phyloP scores from a whole-genome alignment of 1,284 basidiomycete genomes.

The Cutaneotrichosporon cyanovorans region DNA sequence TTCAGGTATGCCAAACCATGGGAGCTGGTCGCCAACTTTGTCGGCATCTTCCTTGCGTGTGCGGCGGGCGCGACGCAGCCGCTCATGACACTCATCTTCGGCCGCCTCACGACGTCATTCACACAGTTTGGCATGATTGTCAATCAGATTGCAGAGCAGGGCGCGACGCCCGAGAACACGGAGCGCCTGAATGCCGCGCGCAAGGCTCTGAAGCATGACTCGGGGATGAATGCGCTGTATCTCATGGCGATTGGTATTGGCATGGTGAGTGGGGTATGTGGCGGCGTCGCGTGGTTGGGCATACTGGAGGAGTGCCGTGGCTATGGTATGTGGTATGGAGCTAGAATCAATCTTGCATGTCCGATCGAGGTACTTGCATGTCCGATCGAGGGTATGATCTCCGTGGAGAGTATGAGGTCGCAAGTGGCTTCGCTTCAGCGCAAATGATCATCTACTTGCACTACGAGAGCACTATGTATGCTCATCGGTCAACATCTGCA shows the following conservation, averaged over 20 bases:
- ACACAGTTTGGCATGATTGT: constrained; percentile 31
- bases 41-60: constrained; percentile 37
- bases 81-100: constrained; percentile 45
- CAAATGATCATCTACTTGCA: no score
- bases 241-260: constrained; percentile 48
- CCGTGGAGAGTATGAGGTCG: no score
- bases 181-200: constrained; percentile 18
- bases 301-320: no score
- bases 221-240: constrained; percentile 37
- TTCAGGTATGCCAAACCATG: constrained; percentile 35
- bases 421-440: no score
- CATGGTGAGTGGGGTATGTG: constrained; percentile 23
- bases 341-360: no score
- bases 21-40: constrained; percentile 31
- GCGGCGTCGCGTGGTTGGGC: no score
- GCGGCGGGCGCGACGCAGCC: constrained; percentile 40
- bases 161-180: not conserved
- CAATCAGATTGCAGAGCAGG: not conserved
- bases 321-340: no score
- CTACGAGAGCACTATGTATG: no score
- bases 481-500: no score
- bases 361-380: no score
- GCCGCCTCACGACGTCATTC: constrained; percentile 40
- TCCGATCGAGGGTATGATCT: no score
- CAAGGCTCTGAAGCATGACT: constrained; percentile 24